Evolutionary conservation across 2,329 filamentous ascomycete genomes (phyloP).

Genomic region (Phyllosticta citribraziliensis): DNA sequence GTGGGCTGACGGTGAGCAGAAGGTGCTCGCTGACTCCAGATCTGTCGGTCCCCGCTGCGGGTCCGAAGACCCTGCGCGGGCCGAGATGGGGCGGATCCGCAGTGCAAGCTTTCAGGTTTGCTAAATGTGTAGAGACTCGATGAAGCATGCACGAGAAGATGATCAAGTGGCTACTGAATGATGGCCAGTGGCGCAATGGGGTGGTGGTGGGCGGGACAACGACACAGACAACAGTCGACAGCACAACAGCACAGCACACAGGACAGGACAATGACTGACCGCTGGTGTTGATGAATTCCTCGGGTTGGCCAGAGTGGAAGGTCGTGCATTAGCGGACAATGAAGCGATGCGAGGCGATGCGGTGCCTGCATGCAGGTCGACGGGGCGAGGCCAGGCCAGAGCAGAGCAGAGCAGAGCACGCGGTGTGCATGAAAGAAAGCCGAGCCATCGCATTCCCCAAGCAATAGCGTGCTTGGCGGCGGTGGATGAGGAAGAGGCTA

Average conservation of each 20-base stretch:
- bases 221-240: neutral
- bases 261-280: neutral
- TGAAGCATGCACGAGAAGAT: neutral
- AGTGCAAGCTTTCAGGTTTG: neutral
- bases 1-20: conserved; percentile 5
- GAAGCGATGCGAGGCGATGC: neutral
- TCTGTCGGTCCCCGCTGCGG: conserved; percentile 1
- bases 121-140: neutral
- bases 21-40: conserved; percentile 7
- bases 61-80: conserved; percentile 8
- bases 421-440: neutral
- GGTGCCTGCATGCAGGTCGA: conserved; percentile 8
- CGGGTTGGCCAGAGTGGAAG: conserved; percentile 3
- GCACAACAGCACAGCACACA: neutral
- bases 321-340: conserved; percentile 8
- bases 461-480: no score
- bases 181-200: no score
- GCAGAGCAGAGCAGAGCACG: neutral
- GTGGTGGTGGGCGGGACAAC: neutral
- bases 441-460: neutral
- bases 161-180: neutral
- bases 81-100: conserved; percentile 10
- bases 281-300: neutral
- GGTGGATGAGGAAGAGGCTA: no score
- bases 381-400: neutral